Evolutionary conservation across 306 rosid genomes (phyloP).

Genomic region (Quercus gilva): DNA sequence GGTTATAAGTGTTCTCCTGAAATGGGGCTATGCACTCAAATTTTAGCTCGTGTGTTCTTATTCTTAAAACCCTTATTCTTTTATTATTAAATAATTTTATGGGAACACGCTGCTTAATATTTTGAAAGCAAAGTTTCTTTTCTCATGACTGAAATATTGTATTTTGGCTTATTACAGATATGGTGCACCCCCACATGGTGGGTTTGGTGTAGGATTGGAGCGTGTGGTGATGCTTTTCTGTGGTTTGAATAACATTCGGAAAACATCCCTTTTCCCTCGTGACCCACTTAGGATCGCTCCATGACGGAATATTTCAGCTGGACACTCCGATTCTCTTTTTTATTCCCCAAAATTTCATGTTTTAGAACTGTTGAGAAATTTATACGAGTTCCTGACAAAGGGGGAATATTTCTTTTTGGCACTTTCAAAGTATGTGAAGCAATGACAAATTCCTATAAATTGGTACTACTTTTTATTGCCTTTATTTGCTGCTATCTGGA

Average conservation of each 20-base stretch:
- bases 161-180: slow-evolving; percentile 51
- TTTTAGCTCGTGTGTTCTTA: background rate
- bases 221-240: slow-evolving; percentile 94
- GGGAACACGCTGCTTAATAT: background rate
- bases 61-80: too few species aligned
- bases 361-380: too few species aligned
- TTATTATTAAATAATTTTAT: too few species aligned
- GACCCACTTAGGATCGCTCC: slow-evolving; percentile 74
- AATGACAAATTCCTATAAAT: too few species aligned
- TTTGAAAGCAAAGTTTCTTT: background rate
- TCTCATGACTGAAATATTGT: background rate
- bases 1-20: too few species aligned
- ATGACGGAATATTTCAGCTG: background rate
- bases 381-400: too few species aligned
- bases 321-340: background rate
- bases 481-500: too few species aligned
- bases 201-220: slow-evolving; percentile 94
- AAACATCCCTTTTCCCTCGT: slow-evolving; percentile 83
- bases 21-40: background rate
- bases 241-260: slow-evolving; percentile 82
- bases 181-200: slow-evolving; percentile 92
- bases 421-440: too few species aligned
- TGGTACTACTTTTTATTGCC: too few species aligned
- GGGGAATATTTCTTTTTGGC: too few species aligned
- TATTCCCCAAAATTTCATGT: background rate